Conservation (phyloP, 2,329 filamentous ascomycete species). For the Fusarium nematophilum region DNA sequence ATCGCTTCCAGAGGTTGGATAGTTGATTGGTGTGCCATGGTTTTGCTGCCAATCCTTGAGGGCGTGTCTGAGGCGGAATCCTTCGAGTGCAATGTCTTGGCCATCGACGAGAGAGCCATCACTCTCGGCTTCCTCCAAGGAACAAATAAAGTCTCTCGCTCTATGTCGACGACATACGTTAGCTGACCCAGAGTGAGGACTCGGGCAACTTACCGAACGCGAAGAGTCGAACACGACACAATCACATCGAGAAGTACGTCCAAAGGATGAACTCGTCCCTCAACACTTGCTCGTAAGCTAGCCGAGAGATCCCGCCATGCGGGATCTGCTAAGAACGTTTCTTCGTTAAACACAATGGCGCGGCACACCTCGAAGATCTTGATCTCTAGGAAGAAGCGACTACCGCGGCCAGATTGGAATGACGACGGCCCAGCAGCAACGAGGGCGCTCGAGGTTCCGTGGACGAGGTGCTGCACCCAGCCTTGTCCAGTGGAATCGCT, state of each 20-base stretch:
- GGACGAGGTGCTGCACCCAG: constrained; percentile 50
- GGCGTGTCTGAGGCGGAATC: constrained; percentile 30
- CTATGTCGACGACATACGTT: background rate
- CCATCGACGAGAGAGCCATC: background rate
- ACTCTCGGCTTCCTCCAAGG: fast-evolving
- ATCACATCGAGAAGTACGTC: constrained; percentile 47
- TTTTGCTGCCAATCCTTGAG: constrained; percentile 26
- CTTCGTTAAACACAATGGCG: constrained; percentile 47
- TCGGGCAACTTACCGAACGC: constrained; percentile 42
- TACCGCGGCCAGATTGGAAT: constrained; percentile 37
- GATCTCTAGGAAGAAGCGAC: constrained; percentile 46
- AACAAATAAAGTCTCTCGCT: constrained; percentile 5
- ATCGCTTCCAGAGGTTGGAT: fast-evolving
- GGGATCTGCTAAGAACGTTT: constrained; percentile 39
- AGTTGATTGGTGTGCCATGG: fast-evolving
- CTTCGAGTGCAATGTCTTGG: constrained; percentile 28
- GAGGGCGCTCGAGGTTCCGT: constrained; percentile 48
- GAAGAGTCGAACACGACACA: constrained; percentile 46
- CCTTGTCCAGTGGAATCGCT: constrained; percentile 46
- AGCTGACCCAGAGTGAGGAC: fast-evolving
- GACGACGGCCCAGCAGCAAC: constrained; percentile 44
- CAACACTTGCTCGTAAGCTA: background rate
- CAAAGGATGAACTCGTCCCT: background rate
- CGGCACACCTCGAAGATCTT: constrained; percentile 48
- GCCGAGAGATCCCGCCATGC: constrained; percentile 38